Percentiles rank a stretch among this genome's conserved stretches.
phyloP scores from a whole-genome alignment of 495 filamentous ascomycete genomes.

The Penicillium malachiteum region DNA sequence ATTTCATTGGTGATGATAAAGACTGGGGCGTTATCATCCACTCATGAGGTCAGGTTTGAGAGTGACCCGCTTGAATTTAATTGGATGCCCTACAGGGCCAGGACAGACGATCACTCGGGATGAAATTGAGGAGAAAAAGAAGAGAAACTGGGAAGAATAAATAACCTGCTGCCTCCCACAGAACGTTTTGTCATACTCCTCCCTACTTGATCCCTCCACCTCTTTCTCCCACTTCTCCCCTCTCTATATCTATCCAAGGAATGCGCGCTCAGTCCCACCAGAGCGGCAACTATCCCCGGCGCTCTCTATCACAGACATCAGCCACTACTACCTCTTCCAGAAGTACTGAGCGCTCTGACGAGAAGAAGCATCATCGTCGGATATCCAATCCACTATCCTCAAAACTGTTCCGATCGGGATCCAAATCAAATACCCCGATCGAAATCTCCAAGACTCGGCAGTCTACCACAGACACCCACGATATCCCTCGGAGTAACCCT shows the following conservation, averaged over 20 bases:
- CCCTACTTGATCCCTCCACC: not conserved
- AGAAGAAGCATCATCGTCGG: constrained; percentile 12
- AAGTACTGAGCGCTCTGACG: constrained; percentile 17
- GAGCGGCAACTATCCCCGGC: constrained; percentile 13
- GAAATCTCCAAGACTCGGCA: constrained; percentile 10
- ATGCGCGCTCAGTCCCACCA: constrained; percentile 24
- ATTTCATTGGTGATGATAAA: constrained; percentile 3
- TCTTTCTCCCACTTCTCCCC: not conserved
- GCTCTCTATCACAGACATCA: constrained; percentile 27
- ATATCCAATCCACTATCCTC: constrained; percentile 15
- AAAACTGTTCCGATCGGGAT: constrained; percentile 15
- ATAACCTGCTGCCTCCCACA: constrained; percentile 2
- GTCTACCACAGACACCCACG: not conserved
- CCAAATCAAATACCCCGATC: constrained; percentile 22
- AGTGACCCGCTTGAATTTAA: constrained; percentile 11
- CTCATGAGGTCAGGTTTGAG: constrained; percentile 1
- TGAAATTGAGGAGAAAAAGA: not conserved
- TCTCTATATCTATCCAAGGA: constrained; percentile 6
- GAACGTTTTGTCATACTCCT: constrained; percentile 1
- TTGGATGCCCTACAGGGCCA: constrained; percentile 28
- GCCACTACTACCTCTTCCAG: constrained; percentile 22
- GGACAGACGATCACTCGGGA: not conserved
- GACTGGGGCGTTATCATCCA: constrained; percentile 4
- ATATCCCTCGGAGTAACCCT: constrained; percentile 7
- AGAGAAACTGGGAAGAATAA: constrained; percentile 4